A percentile compares a stretch with the other conserved stretches of the same genome.
Evolutionary conservation across 2,329 filamentous ascomycete species (phyloP).

Genomic region (Ophioceras dolichostomum): DNA sequence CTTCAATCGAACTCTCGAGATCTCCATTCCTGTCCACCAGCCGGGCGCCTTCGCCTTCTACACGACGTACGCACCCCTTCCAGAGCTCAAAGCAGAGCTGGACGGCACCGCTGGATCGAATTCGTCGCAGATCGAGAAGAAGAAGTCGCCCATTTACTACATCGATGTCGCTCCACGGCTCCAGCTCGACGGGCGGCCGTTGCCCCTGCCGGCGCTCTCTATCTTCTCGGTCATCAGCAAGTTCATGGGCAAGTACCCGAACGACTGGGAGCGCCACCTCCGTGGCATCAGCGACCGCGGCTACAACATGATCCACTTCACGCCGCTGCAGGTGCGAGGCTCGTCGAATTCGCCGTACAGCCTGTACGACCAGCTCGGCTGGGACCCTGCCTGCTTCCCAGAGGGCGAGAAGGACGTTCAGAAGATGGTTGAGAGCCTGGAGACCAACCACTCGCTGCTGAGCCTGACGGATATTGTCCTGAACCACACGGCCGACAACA

Average conservation of each 20-base stretch:
- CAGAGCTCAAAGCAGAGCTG: slow-evolving; percentile 53
- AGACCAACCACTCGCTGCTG: slow-evolving; percentile 71
- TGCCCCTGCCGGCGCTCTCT: slow-evolving; percentile 79
- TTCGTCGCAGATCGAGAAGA: slow-evolving; percentile 36
- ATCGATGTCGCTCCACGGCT: slow-evolving; percentile 85
- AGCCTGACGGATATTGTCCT: slow-evolving; percentile 93
- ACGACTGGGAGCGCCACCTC: slow-evolving; percentile 82
- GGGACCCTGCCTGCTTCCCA: slow-evolving; percentile 74
- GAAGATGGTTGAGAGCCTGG: slow-evolving; percentile 66
- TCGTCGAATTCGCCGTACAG: slow-evolving; percentile 95
- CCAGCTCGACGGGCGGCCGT: slow-evolving; percentile 55
- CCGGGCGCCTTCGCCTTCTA: slow-evolving; percentile 92
- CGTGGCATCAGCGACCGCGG: slow-evolving; percentile 78
- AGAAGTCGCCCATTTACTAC: slow-evolving; percentile 70
- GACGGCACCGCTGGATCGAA: slow-evolving; percentile 33
- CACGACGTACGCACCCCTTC: slow-evolving; percentile 80
- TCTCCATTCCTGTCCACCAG: slow-evolving; percentile 72
- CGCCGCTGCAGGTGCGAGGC: slow-evolving; percentile 79
- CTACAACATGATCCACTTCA: slow-evolving; percentile 99
- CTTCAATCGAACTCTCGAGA: slow-evolving; percentile 85
- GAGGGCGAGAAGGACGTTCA: slow-evolving; percentile 73
- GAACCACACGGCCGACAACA: slow-evolving; percentile 96
- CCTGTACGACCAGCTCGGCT: slow-evolving; percentile 81
- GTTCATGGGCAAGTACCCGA: slow-evolving; percentile 89
- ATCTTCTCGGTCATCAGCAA: slow-evolving; percentile 94